Evolutionary conservation across 495 filamentous ascomycete genomes (phyloP), one percentile per base, ranked within the genome.

Genomic region (Beverwykella pulmonaria): DNA sequence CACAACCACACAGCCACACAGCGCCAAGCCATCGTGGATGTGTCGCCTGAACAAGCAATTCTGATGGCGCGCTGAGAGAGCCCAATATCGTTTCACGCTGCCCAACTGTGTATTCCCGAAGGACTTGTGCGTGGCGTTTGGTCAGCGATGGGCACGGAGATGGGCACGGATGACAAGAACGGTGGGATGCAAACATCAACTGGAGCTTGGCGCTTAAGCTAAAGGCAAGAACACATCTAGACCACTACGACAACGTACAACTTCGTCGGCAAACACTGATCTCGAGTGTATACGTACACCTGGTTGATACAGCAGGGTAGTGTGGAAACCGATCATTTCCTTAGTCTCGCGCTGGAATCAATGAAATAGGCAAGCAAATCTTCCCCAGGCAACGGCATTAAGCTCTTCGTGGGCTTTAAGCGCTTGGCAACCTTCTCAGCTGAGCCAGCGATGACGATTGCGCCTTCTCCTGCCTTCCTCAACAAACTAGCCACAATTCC

Each of bases 381-480:
- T 32, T 12, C 52, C 52, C 20, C 30, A 57, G 53, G n/a, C 25
- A 23, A 39, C 32, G 10, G 20, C 30, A 32, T 20, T 57, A 57
- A 10, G 10, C 53, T 19, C 19, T 5, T 22, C 30, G 6, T 4
- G 23, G 53, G 5, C 4, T 22, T 39, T 14, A 26, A 57, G 22
- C 22, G 9, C 53, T 57, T 39, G 53, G 53, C 52, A 27, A 10
- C 30, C 19, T n/a, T n/a, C 30, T 26, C 52, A 55, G 25, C 23
- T 55, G 22, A 55, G 52, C 26, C 27, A n/a, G n/a, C n/a, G n/a
- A n/a, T n/a, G n/a, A n/a, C n/a, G n/a, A n/a, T n/a, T n/a, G n/a
- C 56, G 56, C 56, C 39, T 15, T 27, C 56, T 59, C 25, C 23
- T 44, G 30, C 34, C 32, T 57, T 44, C 25, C 17, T 25, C n/a